Conservation (phyloP, 768 basidiomycete species). For the Candolleomyces eurysporus region DNA sequence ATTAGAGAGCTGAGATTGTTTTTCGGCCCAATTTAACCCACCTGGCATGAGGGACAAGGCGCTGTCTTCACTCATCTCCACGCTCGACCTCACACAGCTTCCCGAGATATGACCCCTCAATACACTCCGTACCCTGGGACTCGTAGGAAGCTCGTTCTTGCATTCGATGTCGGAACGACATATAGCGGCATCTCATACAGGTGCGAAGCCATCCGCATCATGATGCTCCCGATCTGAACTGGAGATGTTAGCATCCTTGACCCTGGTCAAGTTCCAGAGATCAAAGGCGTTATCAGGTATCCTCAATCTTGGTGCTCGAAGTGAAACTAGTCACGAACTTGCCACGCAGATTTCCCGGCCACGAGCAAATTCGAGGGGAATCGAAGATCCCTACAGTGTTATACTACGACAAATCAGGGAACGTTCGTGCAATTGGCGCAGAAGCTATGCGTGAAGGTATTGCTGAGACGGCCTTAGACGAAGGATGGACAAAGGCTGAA, state of each 20-base stretch:
- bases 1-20: too few relatives aligned
- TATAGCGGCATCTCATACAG: too few relatives aligned
- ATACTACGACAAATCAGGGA: conserved; percentile 11
- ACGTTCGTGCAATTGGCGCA: conserved; percentile 10
- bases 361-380: conserved; percentile 11
- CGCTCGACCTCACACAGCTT: too few relatives aligned
- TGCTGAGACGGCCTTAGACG: conserved; percentile 9
- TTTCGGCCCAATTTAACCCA: too few relatives aligned
- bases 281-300: conserved; percentile 23
- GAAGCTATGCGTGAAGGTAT: conserved; percentile 14
- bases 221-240: too few relatives aligned
- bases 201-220: too few relatives aligned
- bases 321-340: neutral
- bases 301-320: neutral
- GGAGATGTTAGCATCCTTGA: conserved; percentile 19
- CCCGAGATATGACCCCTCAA: too few relatives aligned
- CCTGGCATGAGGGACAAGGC: too few relatives aligned
- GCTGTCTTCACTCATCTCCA: too few relatives aligned
- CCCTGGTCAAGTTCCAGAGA: conserved; percentile 23
- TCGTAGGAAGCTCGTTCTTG: too few relatives aligned
- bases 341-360: conserved; percentile 15
- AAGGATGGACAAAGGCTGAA: conserved; percentile 10
- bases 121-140: too few relatives aligned
- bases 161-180: too few relatives aligned
- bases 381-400: conserved; percentile 15